phyloP scores from a whole-genome alignment of 2,329 filamentous ascomycete species.

The Epichloe elymi region DNA sequence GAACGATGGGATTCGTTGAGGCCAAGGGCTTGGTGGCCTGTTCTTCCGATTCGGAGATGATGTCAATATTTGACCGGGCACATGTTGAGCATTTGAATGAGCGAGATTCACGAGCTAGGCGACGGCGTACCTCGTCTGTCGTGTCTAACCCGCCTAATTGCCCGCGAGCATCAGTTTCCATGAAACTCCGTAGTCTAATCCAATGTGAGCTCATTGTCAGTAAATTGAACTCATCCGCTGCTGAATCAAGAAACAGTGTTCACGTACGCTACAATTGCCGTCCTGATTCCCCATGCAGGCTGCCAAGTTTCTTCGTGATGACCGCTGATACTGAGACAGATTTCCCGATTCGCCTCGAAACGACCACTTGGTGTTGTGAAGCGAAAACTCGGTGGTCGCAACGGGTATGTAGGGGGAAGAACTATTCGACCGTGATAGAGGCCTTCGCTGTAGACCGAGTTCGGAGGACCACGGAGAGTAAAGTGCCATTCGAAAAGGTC shows the following conservation, averaged over 20 bases:
- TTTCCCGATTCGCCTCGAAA: slow-evolving; percentile 94
- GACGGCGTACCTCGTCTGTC: slow-evolving; percentile 49
- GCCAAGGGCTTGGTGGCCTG: slow-evolving; percentile 28
- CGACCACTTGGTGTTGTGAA: slow-evolving; percentile 85
- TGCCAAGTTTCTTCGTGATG: slow-evolving; percentile 99
- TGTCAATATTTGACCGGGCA: slow-evolving; percentile 56
- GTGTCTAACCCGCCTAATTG: slow-evolving; percentile 85
- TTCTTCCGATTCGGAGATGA: slow-evolving; percentile 58
- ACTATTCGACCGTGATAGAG: slow-evolving; percentile 94
- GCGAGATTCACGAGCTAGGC: slow-evolving; percentile 54
- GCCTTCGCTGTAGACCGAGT: slow-evolving; percentile 64
- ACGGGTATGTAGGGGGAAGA: slow-evolving; percentile 79
- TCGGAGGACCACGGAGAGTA: slow-evolving; percentile 79
- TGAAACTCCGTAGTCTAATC: slow-evolving; percentile 61
- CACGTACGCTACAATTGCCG: slow-evolving; percentile 55
- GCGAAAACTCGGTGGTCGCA: slow-evolving; percentile 88
- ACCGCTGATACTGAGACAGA: slow-evolving; percentile 84
- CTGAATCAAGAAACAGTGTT: background rate
- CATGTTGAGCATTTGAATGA: slow-evolving; percentile 60
- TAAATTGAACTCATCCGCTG: no score
- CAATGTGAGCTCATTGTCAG: slow-evolving; percentile 1
- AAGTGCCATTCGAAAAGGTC: slow-evolving; percentile 99
- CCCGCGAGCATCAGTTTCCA: slow-evolving; percentile 79
- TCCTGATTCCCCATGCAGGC: slow-evolving; percentile 92
- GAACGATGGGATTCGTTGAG: slow-evolving; percentile 26